phyloP scores from a whole-genome alignment of 169 alveolate species.

The Haemoproteus tartakovskyi region DNA sequence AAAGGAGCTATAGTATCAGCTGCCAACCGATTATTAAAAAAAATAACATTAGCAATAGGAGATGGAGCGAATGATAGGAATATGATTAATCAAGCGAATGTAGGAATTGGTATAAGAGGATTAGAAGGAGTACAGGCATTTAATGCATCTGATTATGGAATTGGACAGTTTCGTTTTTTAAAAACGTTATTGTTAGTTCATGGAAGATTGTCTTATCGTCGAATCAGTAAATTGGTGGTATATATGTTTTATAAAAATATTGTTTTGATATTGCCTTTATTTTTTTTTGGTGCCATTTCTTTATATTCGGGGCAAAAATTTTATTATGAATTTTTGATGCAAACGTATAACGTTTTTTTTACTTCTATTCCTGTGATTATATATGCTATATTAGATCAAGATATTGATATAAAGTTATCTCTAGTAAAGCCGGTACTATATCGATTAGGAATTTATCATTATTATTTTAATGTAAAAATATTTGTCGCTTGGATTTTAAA shows the following conservation, averaged over 20 bases:
- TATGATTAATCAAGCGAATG: slow-evolving; percentile 97
- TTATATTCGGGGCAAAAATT: slow-evolving; percentile 93
- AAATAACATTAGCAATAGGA: slow-evolving; percentile 90
- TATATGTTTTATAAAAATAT: slow-evolving; percentile 97
- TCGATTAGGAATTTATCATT: slow-evolving; percentile 75
- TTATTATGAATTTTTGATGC: slow-evolving; percentile 91
- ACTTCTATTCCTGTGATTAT: slow-evolving; percentile 91
- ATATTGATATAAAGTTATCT: slow-evolving; percentile 71
- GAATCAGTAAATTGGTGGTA: slow-evolving; percentile 91
- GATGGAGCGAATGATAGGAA: slow-evolving; percentile 99
- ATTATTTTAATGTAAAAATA: slow-evolving; percentile 70
- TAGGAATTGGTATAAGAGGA: slow-evolving; percentile 97
- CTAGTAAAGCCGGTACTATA: slow-evolving; percentile 75
- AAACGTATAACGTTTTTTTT: slow-evolving; percentile 91
- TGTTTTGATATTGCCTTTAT: slow-evolving; percentile 91
- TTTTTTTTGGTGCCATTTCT: slow-evolving; percentile 88
- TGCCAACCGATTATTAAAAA: slow-evolving; percentile 73
- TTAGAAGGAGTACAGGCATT: slow-evolving; percentile 96
- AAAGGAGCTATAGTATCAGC: slow-evolving; percentile 85
- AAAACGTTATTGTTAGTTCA: slow-evolving; percentile 84
- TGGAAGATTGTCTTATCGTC: slow-evolving; percentile 90
- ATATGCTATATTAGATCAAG: slow-evolving; percentile 81
- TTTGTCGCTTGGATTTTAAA: slow-evolving; percentile 77
- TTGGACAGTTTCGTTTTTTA: slow-evolving; percentile 84
- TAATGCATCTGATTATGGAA: slow-evolving; percentile 87